A percentile compares a stretch with the other conserved stretches of the same genome.
phyloP scores from a whole-genome alignment of 208 protist genomes.

The Leishmania mexicana region DNA sequence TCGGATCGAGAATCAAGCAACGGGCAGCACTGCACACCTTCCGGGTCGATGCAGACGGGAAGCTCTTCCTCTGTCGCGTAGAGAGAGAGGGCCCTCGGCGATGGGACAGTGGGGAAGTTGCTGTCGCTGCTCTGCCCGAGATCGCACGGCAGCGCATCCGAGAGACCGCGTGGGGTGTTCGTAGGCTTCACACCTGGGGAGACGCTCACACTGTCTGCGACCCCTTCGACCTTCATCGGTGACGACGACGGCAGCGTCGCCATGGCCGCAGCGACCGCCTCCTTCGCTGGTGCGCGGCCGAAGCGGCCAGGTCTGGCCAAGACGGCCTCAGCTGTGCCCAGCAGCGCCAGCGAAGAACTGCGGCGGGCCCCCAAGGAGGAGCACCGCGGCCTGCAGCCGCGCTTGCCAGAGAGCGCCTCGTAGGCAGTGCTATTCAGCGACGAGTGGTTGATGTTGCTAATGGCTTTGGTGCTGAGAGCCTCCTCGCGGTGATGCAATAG shows the following conservation, averaged over 20 bases:
- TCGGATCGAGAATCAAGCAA: neutral
- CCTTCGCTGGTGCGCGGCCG: neutral
- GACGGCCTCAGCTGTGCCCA: neutral
- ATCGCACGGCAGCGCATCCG: neutral
- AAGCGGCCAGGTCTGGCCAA: neutral
- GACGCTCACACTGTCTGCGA: neutral
- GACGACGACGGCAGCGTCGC: neutral
- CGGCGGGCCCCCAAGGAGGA: neutral
- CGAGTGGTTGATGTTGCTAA: neutral
- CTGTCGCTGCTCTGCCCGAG: neutral
- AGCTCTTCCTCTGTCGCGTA: slow-evolving; percentile 14
- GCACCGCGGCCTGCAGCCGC: neutral
- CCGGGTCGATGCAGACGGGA: slow-evolving; percentile 13
- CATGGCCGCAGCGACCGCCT: neutral
- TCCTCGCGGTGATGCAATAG: neutral
- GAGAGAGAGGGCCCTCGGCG: neutral
- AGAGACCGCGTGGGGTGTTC: neutral
- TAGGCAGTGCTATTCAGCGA: neutral
- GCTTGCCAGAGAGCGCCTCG: neutral
- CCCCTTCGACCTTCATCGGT: neutral
- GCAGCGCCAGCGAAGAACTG: neutral
- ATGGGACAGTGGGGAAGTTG: neutral
- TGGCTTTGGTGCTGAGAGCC: neutral
- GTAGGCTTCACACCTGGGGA: neutral
- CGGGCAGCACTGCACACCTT: slow-evolving; percentile 12